Conservation (phyloP, 2,329 filamentous ascomycete genomes). For the Alternaria incomplexa region DNA sequence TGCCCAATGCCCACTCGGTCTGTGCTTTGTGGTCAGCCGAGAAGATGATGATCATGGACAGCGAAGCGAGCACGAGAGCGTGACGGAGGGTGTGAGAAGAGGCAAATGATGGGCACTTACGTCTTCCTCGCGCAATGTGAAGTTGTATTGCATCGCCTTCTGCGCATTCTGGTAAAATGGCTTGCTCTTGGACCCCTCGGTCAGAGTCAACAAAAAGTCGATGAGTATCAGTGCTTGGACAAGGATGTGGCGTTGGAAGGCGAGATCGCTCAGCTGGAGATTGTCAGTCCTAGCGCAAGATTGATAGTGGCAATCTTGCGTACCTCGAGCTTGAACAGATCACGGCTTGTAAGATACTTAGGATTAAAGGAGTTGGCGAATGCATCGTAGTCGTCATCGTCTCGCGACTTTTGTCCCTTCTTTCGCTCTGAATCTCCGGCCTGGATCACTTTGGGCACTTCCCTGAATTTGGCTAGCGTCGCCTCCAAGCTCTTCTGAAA, state of each 20-base stretch:
- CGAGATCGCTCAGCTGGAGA: conserved; percentile 82
- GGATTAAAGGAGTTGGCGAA: conserved; percentile 84
- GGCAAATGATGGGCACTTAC: conserved; percentile 58
- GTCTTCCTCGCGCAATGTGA: conserved; percentile 81
- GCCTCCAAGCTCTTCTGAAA: conserved; percentile 69
- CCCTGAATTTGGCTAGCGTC: conserved; percentile 77
- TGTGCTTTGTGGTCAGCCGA: conserved; percentile 52
- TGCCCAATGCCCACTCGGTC: conserved; percentile 83
- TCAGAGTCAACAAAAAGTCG: conserved; percentile 93
- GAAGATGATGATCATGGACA: conserved; percentile 30
- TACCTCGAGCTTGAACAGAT: conserved; percentile 94
- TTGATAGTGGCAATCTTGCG: conserved; percentile 29
- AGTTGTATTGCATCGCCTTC: conserved; percentile 84
- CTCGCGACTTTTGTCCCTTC: conserved; percentile 63
- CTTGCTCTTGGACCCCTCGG: conserved; percentile 80
- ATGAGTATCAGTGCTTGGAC: conserved; percentile 94
- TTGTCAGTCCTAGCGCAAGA: conserved; percentile 35
- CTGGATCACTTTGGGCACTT: conserved; percentile 70
- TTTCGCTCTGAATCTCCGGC: conserved; percentile 71
- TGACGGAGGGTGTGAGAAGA: conserved; percentile 19
- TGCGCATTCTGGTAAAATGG: conserved; percentile 74
- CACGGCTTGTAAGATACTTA: conserved; percentile 96
- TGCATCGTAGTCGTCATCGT: conserved; percentile 66
- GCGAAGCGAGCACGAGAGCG: conserved; percentile 20
- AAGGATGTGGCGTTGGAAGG: conserved; percentile 90